Base-by-base conservation (phyloP, 192 early-diverging fungal species). In the Phlyctochytrium planicorne region DNA sequence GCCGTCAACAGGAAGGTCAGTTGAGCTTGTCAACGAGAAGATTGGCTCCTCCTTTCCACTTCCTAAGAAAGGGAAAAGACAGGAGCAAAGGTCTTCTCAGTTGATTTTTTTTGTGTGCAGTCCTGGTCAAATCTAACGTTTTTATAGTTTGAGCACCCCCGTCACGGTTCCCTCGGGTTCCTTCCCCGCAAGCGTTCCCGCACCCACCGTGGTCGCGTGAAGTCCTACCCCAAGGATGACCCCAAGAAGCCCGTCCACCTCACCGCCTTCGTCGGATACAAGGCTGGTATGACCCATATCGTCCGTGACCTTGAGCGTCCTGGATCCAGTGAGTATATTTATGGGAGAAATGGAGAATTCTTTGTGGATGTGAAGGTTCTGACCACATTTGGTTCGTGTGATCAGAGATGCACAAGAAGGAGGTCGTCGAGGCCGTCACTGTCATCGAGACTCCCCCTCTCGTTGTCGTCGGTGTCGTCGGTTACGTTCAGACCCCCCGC, bases 241-340 rank as follows among this genome's bases (percentile, higher is more conserved):
- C 75, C 88, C 53, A 86, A 84, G 77, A 93, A 94, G 85, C 89
- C 93, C 57, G 95, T 97, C 69, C 95, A 98, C 84, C 87, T 98
- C 82, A 98, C 97, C 33, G 97, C 97, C 79, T 99, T 96, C 89
- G 85, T 99, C 75, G 96, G 92, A 67, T 99, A 99, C 91, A 99
- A 99, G 93, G 97, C 97, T 52, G 97, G 97, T 81, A 99, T 99
- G 97, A 98, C 95, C 76, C 95, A 99, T 86, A 88, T 99, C 83
- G 97, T 99, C 71, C 94, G 97, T 71, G 97, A 99, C 86, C 78
- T 99, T 63, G 95, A 98, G 78, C 93, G 97, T 80, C 96, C 97
- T 66, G 94, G 92, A 62, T 95, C 96, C 82, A 98, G 84, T 87
- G 74, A 84, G 85, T 78, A 55, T 16, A 3, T 74, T n/a, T n/a